phyloP scores from a whole-genome alignment of 257 asterid species.

The Echium plantagineum region DNA sequence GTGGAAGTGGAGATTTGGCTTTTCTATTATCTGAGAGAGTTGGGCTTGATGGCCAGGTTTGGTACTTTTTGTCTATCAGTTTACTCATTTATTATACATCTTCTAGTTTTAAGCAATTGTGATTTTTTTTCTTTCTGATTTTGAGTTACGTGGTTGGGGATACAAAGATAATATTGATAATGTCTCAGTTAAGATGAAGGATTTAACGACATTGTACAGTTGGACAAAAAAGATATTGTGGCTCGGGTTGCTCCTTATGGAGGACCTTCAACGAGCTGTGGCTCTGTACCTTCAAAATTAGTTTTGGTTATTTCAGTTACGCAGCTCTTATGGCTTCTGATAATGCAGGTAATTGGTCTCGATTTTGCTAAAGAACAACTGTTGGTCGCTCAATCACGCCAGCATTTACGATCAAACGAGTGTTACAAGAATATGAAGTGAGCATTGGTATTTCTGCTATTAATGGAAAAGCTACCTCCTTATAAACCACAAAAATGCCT shows the following conservation, averaged over 20 bases:
- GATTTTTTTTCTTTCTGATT: not conserved
- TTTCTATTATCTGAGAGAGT: slow-evolving; percentile 74
- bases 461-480: not conserved
- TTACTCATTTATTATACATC: not conserved
- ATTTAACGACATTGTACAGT: too few relatives aligned
- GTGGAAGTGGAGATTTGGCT: slow-evolving; percentile 91
- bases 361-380: slow-evolving; percentile 84
- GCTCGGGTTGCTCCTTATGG: too few relatives aligned
- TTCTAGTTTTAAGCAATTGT: not conserved
- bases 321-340: not conserved
- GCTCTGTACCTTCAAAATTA: not conserved
- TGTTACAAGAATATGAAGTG: slow-evolving; percentile 76
- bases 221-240: too few relatives aligned
- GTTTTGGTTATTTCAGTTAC: slow-evolving; percentile 1
- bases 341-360: slow-evolving; percentile 59
- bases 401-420: slow-evolving; percentile 37
- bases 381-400: slow-evolving; percentile 60
- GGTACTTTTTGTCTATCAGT: slow-evolving; percentile 3
- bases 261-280: too few relatives aligned
- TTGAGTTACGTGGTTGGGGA: not conserved
- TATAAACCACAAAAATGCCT: not conserved
- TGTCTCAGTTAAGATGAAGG: not conserved
- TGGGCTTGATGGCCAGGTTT: slow-evolving; percentile 64
- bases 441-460: slow-evolving; percentile 22
- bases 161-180: too few relatives aligned